phyloP scores from a whole-genome alignment of 331 rosid genomes.

The Quercus phellos region DNA sequence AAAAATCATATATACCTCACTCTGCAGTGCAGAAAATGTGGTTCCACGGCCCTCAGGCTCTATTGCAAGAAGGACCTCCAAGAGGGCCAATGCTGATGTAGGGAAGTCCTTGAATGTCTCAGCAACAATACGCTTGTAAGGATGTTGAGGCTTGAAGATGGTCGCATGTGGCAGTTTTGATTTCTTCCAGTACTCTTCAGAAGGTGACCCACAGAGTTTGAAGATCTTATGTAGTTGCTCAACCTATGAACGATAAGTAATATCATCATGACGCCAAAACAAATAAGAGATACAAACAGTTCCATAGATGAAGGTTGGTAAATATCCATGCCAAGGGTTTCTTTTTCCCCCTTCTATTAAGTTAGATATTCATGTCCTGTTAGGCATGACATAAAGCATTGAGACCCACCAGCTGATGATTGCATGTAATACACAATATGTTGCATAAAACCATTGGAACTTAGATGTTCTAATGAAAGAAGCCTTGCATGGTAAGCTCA shows the following conservation, averaged over 20 bases:
- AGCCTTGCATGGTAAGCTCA: background rate
- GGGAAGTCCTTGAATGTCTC: conserved; percentile 70
- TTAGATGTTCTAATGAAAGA: background rate
- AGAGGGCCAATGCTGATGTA: conserved; percentile 49
- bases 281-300: background rate
- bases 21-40: conserved; percentile 75
- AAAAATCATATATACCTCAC: conserved; percentile 48
- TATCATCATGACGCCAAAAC: conserved; percentile 13
- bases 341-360: no score
- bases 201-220: conserved; percentile 92
- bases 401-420: background rate
- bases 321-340: background rate
- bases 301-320: background rate
- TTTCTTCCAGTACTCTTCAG: conserved; percentile 87
- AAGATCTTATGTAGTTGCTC: conserved; percentile 93
- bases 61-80: conserved; percentile 74
- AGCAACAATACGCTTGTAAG: conserved; percentile 66
- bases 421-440: background rate
- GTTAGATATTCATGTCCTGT: background rate
- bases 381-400: background rate
- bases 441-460: background rate
- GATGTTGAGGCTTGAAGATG: conserved; percentile 77
- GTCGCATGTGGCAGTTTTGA: conserved; percentile 84
- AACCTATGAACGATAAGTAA: conserved; percentile 42
- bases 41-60: conserved; percentile 77